Conservation (phyloP, 23 red algal species). For the Rhodosorus marinus region DNA sequence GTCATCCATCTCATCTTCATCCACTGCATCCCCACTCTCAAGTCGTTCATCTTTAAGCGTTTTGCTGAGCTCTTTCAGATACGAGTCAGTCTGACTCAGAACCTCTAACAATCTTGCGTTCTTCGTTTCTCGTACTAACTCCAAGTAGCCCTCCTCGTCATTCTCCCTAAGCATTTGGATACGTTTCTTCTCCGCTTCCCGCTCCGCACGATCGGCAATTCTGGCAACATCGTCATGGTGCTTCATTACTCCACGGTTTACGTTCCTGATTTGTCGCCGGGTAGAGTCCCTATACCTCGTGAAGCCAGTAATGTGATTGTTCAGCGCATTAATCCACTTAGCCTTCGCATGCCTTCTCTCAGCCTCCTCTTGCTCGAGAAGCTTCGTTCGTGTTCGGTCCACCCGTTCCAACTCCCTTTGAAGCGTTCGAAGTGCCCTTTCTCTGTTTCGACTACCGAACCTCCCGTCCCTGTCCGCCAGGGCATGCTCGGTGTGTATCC, state of each 20-base stretch:
- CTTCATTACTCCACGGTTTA: conserved; percentile 33
- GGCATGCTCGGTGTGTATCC: too few species aligned
- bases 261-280: conserved; percentile 12
- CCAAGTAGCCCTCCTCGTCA: conserved; percentile 93
- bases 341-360: conserved; percentile 36
- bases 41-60: conserved; percentile 17
- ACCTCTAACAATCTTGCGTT: conserved; percentile 68
- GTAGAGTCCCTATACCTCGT: conserved; percentile 43
- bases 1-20: conserved; percentile 9
- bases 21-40: not conserved
- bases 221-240: conserved; percentile 56
- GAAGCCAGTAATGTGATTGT: conserved; percentile 51
- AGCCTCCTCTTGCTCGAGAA: conserved; percentile 36
- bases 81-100: conserved; percentile 86
- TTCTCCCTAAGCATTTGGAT: conserved; percentile 83
- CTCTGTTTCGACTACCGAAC: too few species aligned
- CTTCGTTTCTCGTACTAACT: conserved; percentile 84
- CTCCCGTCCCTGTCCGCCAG: too few species aligned
- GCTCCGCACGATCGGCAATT: conserved; percentile 39
- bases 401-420: conserved; percentile 55
- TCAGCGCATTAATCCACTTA: conserved; percentile 43
- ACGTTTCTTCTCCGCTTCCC: conserved; percentile 67
- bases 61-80: conserved; percentile 70
- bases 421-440: conserved; percentile 19
- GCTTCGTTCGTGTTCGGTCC: conserved; percentile 20